Evolutionary conservation across 495 filamentous ascomycete genomes (phyloP).

Genomic region (Penicillium odoratum): DNA sequence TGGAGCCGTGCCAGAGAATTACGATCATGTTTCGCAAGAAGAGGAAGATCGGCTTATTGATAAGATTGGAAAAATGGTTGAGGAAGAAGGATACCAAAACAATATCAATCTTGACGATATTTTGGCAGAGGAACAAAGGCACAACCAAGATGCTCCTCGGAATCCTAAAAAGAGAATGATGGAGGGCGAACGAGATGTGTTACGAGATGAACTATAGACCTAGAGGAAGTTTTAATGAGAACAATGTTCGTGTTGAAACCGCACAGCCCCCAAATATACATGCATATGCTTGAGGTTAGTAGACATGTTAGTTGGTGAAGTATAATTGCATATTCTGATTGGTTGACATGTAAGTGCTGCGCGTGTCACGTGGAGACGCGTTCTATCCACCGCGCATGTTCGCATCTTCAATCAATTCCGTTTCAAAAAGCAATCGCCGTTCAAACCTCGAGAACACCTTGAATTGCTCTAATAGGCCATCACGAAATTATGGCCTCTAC

Average conservation of each 20-base stretch:
- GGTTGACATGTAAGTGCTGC: slow-evolving; percentile 25
- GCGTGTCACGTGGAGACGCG: slow-evolving; percentile 48
- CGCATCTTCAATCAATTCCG: slow-evolving; percentile 9
- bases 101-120: slow-evolving; percentile 33
- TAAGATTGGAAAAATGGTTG: slow-evolving; percentile 55
- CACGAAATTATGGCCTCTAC: slow-evolving; percentile 50
- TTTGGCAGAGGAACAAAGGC: slow-evolving; percentile 41
- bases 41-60: slow-evolving; percentile 50
- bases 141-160: slow-evolving; percentile 50
- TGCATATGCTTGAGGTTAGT: too few relatives aligned
- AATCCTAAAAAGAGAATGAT: slow-evolving; percentile 88
- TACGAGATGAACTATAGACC: slow-evolving; percentile 56
- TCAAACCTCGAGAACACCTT: not conserved
- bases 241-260: not conserved
- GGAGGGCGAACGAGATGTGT: slow-evolving; percentile 51
- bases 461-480: slow-evolving; percentile 29
- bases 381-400: slow-evolving; percentile 25
- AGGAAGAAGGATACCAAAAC: slow-evolving; percentile 43
- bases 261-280: too few relatives aligned
- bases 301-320: slow-evolving; percentile 1
- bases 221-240: slow-evolving; percentile 11
- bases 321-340: slow-evolving; percentile 20
- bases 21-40: slow-evolving; percentile 24
- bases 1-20: slow-evolving; percentile 15
- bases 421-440: slow-evolving; percentile 9